Base-by-base conservation (phyloP, 2,329 filamentous ascomycete genomes). In the Whalleya microplaca region DNA sequence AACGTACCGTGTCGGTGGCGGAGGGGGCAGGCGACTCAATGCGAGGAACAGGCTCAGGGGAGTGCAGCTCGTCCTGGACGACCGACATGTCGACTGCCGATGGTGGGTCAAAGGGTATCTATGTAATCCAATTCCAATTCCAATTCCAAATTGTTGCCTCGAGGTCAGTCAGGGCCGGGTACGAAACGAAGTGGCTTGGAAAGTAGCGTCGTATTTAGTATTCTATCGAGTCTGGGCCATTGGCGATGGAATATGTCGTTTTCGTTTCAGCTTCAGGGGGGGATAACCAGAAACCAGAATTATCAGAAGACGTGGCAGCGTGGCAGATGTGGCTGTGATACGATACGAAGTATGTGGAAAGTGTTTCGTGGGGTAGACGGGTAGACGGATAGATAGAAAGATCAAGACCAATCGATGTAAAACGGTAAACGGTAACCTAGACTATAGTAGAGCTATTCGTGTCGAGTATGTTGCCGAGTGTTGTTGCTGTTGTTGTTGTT, bases 1-100 rank as follows among this genome's bases (percentile, higher is more conserved):
- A 51, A 68, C 73, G 57, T 74, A 76, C 75, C 59, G 68, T 73
- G 62, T 76, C 73, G 67, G 71, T 74, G 61, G 76, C 75, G 48
- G 73, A 76, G 59, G 65, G 60, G 41, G 67, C 60, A 52, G 66
- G 66, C 50, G 71, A 74, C 42, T 65, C 62, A 44, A 63, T 64
- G 37, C 63, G 58, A 52, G 65, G 59, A 51, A 59, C 49, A 58
- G 57, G 54, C 45, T 64, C 53, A 53, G 62, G 55, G 52, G 63
- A 52, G 52, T 62, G 59, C 61, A 66, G 63, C 55, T 71, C 68
- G 50, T 69, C 70, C 50, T 62, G 64, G 37, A 61, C 64, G 51
- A 70, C 64, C 51, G 71, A 66, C 71, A 73, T 73, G 55, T 50
- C 66, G 58, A 41, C 48, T 42, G 51, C 47, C 49, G 53, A 43